Percentiles rank a stretch among this genome's conserved stretches.
These are phyloP conservation scores for Phytophthora syringae DNA, from an alignment of 352 stramenopile genomes.

Conservation along the genomic window DNA sequence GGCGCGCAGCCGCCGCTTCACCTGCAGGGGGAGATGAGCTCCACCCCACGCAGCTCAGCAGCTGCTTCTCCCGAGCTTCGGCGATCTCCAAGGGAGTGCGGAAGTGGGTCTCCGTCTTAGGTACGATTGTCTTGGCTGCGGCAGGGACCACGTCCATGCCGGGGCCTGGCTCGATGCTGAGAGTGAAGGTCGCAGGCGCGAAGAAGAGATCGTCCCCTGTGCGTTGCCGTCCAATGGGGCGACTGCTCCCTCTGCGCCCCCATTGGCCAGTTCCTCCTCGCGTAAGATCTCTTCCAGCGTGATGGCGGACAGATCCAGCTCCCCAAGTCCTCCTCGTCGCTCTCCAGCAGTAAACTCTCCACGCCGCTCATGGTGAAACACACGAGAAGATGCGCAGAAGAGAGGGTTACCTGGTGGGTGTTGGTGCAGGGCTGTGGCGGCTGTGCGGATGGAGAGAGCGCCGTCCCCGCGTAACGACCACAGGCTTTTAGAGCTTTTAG, in stretches of 20 bases:
- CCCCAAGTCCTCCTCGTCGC: constrained; percentile 68
- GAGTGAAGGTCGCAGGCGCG: constrained; percentile 70
- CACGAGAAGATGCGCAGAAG: neutral
- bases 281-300: constrained; percentile 79
- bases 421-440: neutral
- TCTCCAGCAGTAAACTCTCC: constrained; percentile 68
- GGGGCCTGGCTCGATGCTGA: constrained; percentile 62
- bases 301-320: constrained; percentile 69
- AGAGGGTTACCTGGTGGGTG: constrained; percentile 1
- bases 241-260: constrained; percentile 29
- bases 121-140: constrained; percentile 11
- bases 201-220: constrained; percentile 74
- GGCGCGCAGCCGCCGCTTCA: constrained; percentile 78
- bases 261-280: constrained; percentile 64
- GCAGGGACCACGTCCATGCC: constrained; percentile 72
- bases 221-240: neutral
- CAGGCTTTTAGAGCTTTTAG: constrained; percentile 7
- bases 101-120: constrained; percentile 43
- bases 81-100: constrained; percentile 78
- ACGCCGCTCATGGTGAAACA: constrained; percentile 47
- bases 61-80: constrained; percentile 78
- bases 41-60: constrained; percentile 84
- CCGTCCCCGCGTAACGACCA: neutral
- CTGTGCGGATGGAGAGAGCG: constrained; percentile 11
- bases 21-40: constrained; percentile 85